Evolutionary conservation across 768 basidiomycete genomes (phyloP).

Genomic region (Mycena galopus): DNA sequence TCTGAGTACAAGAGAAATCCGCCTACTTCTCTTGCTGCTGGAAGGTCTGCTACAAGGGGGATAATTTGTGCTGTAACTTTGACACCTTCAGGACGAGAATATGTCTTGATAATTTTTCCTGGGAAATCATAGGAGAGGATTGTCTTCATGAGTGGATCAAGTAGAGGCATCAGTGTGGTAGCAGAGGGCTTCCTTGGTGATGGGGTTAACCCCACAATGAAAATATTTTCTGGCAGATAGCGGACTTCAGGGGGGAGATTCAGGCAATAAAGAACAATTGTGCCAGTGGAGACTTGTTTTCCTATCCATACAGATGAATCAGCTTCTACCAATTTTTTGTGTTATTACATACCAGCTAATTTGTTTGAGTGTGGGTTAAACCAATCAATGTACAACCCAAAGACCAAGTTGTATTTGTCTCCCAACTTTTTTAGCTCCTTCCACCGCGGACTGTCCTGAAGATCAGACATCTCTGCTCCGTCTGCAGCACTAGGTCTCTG

Average conservation of each 20-base stretch:
- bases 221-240: conserved; percentile 43
- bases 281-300: conserved; percentile 32
- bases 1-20: conserved; percentile 35
- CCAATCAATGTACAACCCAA: conserved; percentile 43
- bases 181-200: conserved; percentile 41
- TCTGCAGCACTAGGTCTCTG: conserved; percentile 18
- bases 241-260: conserved; percentile 44
- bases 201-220: conserved; percentile 44
- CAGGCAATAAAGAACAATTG: conserved; percentile 39
- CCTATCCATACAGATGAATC: neutral
- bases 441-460: conserved; percentile 34
- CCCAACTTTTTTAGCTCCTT: conserved; percentile 3
- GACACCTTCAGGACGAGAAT: conserved; percentile 32
- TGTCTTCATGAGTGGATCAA: conserved; percentile 26
- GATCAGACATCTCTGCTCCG: conserved; percentile 20
- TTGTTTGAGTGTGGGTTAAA: conserved; percentile 43
- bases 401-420: conserved; percentile 33
- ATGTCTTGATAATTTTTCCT: conserved; percentile 27
- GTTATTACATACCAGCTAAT: conserved; percentile 31
- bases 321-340: neutral
- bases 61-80: conserved; percentile 28
- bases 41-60: conserved; percentile 36
- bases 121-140: conserved; percentile 23
- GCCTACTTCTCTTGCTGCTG: conserved; percentile 25
- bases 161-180: conserved; percentile 21